Base-by-base conservation (phyloP, 2,329 filamentous ascomycete species). In the Dactylella cylindrospora region DNA sequence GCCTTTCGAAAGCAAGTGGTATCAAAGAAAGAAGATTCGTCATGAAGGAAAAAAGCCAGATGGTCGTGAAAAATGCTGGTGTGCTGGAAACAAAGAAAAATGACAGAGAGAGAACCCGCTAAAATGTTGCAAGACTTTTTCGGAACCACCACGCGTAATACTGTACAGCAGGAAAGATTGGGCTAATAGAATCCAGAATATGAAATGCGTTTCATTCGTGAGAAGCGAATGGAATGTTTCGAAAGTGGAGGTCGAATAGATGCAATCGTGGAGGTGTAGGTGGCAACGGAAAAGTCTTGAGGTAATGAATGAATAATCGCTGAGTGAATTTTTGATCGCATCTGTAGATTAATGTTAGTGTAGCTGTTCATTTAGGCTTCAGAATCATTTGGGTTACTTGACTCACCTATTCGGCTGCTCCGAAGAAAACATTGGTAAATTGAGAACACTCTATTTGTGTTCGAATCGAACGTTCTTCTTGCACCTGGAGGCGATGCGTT, bases 141-240 rank as follows among this genome's bases (percentile, higher is more conserved):
- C 46, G 47, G 47, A 33, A 61, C 55, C 55, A 53, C 55, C 55
- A 61, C 55, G 55, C 55, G 55, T 53, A 61, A 61, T 61, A 61
- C 54, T 61, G 47, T 61, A 61, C 55, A 61, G 47, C 49, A n/a
- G n/a, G n/a, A n/a, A n/a, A n/a, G n/a, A n/a, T n/a, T n/a, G n/a
- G n/a, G n/a, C n/a, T n/a, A n/a, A n/a, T n/a, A n/a, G n/a, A n/a
- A n/a, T n/a, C n/a, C n/a, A n/a, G 35, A 61, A 61, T 53, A 46
- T 40, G 40, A 61, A 49, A 61, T 53, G 20, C 55, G 55, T 61
- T 39, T 23, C 54, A 51, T 51, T 60, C 54, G 54, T 60, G 17
- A 35, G 22, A 28, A 60, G 46, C 54, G 54, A 53, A 61, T 61
- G 20, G 23, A 31, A 35, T n/a, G n/a, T n/a, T n/a, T n/a, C n/a